Percentiles rank a stretch among this genome's conserved stretches.
Conservation (phyloP, 164 flowering plant species). For the Echeveria elegans region DNA sequence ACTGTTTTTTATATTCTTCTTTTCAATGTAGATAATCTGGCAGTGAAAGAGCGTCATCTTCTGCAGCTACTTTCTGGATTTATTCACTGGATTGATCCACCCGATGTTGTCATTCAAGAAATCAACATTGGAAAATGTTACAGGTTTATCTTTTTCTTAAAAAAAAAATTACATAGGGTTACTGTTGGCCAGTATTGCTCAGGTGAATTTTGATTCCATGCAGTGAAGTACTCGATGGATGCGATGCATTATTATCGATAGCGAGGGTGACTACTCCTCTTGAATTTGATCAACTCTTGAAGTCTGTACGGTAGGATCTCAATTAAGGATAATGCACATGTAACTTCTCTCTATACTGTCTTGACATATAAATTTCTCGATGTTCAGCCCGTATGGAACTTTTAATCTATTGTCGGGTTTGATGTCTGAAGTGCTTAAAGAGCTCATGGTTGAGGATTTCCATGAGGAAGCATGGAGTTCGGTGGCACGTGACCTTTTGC, state of each 20-base stretch:
- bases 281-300: slow-evolving; percentile 76
- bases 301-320: slow-evolving; percentile 54
- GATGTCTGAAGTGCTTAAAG: slow-evolving; percentile 74
- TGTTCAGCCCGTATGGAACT: slow-evolving; percentile 77
- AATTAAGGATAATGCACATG: neutral
- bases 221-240: slow-evolving; percentile 98
- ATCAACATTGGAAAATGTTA: slow-evolving; percentile 79
- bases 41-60: slow-evolving; percentile 62
- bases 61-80: slow-evolving; percentile 68
- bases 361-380: slow-evolving; percentile 9
- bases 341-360: neutral
- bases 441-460: slow-evolving; percentile 32
- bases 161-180: slow-evolving; percentile 9
- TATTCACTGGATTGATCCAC: slow-evolving; percentile 79
- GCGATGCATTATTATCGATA: slow-evolving; percentile 72
- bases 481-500: slow-evolving; percentile 81
- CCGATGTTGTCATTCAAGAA: slow-evolving; percentile 48
- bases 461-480: slow-evolving; percentile 93
- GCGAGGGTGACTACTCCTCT: slow-evolving; percentile 64
- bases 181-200: neutral
- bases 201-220: slow-evolving; percentile 4
- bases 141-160: slow-evolving; percentile 50
- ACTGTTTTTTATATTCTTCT: too few relatives aligned
- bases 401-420: slow-evolving; percentile 60
- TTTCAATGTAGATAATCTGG: slow-evolving; percentile 41